Evolutionary conservation across 148 eudicot genomes (phyloP), one percentile per base, ranked within the genome.

Genomic region (Amaranthus cruentus): DNA sequence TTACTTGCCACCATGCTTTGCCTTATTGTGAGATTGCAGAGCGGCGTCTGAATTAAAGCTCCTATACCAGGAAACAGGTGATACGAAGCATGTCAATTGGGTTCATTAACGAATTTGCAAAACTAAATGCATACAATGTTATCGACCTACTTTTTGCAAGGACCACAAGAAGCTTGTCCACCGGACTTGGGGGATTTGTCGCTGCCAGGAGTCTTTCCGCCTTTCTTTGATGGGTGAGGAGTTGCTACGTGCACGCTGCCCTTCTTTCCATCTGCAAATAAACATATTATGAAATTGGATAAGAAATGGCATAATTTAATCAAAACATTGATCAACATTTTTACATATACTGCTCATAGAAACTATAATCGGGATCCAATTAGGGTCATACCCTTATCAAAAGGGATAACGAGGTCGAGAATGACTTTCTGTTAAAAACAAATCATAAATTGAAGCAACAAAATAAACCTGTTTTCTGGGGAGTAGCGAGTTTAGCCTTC

Each of bases 381-480:
- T 28, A 28, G 38, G 38, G 38, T 28, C 38, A 28, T 28, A 28
- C 38, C 38, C 38, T 28, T 28, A 28, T 28, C 2, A 28, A 28
- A 28, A 28, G 38, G 38, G 38, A 28, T 28, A 28, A 28, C 1
- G 38, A 28, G 38, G 38, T 28, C 38, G 38, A 28, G 38, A 28
- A 28, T 28, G 38, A 28, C 1, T 2, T 28, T 28, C 38, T 0
- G 2, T 28, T 28, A 2, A 28, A 28, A 28, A 28, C 38, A 28
- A 28, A 28, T 28, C 38, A 28, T 28, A 28, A 28, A 1, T 28
- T 28, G 38, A 28, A 28, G 38, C 38, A 28, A 28, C 6, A 52
- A 44, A 47, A 6, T 9, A 44, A 46, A 89, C 93, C 93, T 83
- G 87, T 76, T 71, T 83, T 85, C 71, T 87, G 86, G 56, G 93